Conservation (phyloP, 352 stramenopile species). For the Phytopythium delawarense region DNA sequence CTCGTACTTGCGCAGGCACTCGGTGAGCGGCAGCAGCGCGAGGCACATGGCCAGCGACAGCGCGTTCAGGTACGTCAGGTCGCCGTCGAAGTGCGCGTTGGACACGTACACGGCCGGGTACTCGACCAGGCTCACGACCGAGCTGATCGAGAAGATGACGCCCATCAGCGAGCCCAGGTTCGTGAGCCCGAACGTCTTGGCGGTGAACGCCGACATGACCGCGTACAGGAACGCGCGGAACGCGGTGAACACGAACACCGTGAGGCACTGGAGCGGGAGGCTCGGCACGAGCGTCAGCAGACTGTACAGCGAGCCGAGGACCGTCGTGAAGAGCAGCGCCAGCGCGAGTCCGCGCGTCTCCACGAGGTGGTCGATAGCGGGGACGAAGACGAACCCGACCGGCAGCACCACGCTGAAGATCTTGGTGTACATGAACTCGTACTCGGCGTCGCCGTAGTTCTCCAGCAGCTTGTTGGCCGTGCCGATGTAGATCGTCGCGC, state of each 20-base stretch:
- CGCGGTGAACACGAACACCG: constrained; percentile 78
- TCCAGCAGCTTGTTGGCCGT: constrained; percentile 82
- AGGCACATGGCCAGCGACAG: constrained; percentile 48
- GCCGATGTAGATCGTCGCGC: constrained; percentile 81
- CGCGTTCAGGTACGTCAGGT: constrained; percentile 51
- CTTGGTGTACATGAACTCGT: constrained; percentile 77
- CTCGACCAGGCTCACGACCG: constrained; percentile 67
- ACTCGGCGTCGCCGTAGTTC: constrained; percentile 71
- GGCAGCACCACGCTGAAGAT: constrained; percentile 84
- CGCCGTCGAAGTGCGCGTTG: constrained; percentile 52
- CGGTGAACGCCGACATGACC: constrained; percentile 82
- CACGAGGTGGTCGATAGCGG: constrained; percentile 80
- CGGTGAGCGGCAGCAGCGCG: constrained; percentile 54
- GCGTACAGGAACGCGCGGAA: constrained; percentile 87
- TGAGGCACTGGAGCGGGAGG: constrained; percentile 57
- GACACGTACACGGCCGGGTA: constrained; percentile 74
- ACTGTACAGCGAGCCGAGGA: constrained; percentile 71
- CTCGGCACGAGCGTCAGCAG: constrained; percentile 59
- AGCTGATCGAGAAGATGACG: constrained; percentile 78
- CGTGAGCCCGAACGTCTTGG: constrained; percentile 84
- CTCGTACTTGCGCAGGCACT: constrained; percentile 54
- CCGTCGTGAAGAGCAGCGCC: constrained; percentile 73
- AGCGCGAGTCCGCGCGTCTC: constrained; percentile 60
- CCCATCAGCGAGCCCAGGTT: constrained; percentile 82
- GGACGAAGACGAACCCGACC: constrained; percentile 81